A percentile compares a stretch with the other conserved stretches of the same genome.
These are phyloP conservation scores for Yamadazyma buinensis DNA, from an alignment of 1,139 yeast genomes.

Conservation along the genomic window DNA sequence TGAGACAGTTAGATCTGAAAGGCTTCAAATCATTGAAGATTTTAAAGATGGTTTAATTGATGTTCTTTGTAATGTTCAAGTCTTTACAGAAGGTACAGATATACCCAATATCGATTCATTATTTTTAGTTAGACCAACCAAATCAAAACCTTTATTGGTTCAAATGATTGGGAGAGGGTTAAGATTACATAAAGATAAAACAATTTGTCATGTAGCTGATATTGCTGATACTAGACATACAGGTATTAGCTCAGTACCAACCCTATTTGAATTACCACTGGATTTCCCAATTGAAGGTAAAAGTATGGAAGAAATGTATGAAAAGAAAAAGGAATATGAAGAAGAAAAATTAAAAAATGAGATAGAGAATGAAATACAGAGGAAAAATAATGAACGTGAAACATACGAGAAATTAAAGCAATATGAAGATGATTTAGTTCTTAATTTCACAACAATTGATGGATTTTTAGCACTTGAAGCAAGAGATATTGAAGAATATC, in stretches of 20 bases:
- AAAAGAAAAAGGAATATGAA: conserved; percentile 20
- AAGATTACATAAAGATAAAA: conserved; percentile 58
- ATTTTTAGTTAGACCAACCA: conserved; percentile 77
- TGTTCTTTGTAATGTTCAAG: conserved; percentile 82
- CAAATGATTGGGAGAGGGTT: conserved; percentile 96
- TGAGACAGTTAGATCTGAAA: conserved; percentile 48
- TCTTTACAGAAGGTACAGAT: conserved; percentile 94
- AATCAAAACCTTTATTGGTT: conserved; percentile 62
- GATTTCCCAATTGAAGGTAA: conserved; percentile 29
- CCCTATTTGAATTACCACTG: conserved; percentile 44
- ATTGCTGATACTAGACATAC: conserved; percentile 60
- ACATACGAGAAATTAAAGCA: conserved; percentile 12
- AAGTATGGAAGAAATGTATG: conserved; percentile 22
- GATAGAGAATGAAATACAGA: conserved; percentile 14
- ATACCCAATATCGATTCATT: conserved; percentile 86
- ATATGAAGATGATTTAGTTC: conserved; percentile 12
- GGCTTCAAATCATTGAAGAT: conserved; percentile 51
- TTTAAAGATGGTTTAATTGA: conserved; percentile 62
- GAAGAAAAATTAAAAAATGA: conserved; percentile 13
- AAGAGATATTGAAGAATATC: conserved; percentile 12
- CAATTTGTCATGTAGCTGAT: conserved; percentile 71
- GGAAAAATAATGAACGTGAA: conserved; percentile 15
- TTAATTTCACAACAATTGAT: conserved; percentile 27
- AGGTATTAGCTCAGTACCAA: conserved; percentile 62
- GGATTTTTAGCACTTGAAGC: conserved; percentile 28